Conservation (phyloP, 2,329 filamentous ascomycete species). For the Aspergillus udagawae region DNA sequence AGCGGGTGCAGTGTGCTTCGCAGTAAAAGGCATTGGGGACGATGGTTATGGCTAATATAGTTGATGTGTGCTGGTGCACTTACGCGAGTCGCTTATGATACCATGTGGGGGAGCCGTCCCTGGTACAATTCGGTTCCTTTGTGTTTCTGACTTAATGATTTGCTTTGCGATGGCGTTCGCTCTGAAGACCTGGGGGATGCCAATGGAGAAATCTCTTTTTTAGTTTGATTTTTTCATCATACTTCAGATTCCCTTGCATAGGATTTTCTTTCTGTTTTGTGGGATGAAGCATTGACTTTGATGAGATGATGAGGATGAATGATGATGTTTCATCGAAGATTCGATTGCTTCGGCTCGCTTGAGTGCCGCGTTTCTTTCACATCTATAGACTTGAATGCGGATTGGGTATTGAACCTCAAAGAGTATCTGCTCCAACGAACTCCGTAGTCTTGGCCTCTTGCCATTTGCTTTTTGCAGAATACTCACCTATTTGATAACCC, state of each 20-base stretch:
- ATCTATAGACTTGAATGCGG: constrained; percentile 22
- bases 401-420: constrained; percentile 13
- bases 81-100: constrained; percentile 36
- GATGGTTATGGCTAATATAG: constrained; percentile 12
- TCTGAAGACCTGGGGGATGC: constrained; percentile 30
- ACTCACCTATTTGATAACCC: too few species aligned
- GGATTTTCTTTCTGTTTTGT: constrained; percentile 16
- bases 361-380: constrained; percentile 10
- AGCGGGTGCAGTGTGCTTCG: constrained; percentile 50
- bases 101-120: constrained; percentile 24
- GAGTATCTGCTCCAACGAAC: not conserved
- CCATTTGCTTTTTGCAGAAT: not conserved
- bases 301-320: constrained; percentile 13
- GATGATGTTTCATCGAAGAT: constrained; percentile 1
- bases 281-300: constrained; percentile 11
- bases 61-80: constrained; percentile 22
- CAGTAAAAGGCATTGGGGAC: constrained; percentile 37
- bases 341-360: constrained; percentile 9
- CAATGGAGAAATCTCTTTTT: constrained; percentile 19
- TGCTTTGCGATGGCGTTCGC: constrained; percentile 35
- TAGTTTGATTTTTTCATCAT: constrained; percentile 6
- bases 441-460: not conserved
- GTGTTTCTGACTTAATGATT: constrained; percentile 23
- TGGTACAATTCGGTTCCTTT: constrained; percentile 18
- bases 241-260: constrained; percentile 18